Base-by-base conservation (phyloP, 768 basidiomycete genomes). In the Suillus variegatus region DNA sequence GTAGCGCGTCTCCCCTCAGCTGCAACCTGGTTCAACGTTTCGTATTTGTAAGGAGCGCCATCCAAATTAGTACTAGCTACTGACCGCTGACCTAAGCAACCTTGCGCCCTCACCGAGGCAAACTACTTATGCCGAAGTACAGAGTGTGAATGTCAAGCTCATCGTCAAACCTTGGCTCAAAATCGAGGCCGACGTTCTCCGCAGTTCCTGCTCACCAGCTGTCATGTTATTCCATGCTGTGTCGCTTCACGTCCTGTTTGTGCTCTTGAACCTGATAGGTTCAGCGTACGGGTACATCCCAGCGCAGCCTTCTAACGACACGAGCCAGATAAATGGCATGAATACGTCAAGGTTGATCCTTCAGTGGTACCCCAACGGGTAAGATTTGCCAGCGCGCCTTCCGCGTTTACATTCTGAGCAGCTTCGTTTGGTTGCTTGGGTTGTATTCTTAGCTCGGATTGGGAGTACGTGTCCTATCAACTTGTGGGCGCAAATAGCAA, bases 291-390 rank as follows among this genome's bases (percentile, higher is more conserved):
- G 79, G 0, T 95, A 94, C 74, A 84, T 92, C 67, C 93, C 93
- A 0, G 93, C 93, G 3, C 73, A 78, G 13, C 82, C 90, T 18
- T 90, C 90, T 41, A 95, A 95, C 74, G 80, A 85, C 64, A 88
- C 90, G 0, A 67, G 75, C 22, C 79, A 80, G 20, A 81, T 80
- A 14, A 87, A 88, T 73, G 77, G 82, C 25, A 84, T 85, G 1
- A 88, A 88, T 68, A 76, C 80, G 40, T 89, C 88, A 4, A 82
- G 79, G 28, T 80, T 95, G 60, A 76, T 81, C 69, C 71, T 91
- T 64, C 82, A 86, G 67, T 91, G 89, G 89, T 85, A 82, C 72
- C 78, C 78, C 61, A 80, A 85, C 47, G 86, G 83, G 83, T 83
- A 52, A 60, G 80, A 73, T 64, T 25, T 36, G 62, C 61, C 55